phyloP scores from a whole-genome alignment of 805 yeast species.

The Osmozyma mogii region DNA sequence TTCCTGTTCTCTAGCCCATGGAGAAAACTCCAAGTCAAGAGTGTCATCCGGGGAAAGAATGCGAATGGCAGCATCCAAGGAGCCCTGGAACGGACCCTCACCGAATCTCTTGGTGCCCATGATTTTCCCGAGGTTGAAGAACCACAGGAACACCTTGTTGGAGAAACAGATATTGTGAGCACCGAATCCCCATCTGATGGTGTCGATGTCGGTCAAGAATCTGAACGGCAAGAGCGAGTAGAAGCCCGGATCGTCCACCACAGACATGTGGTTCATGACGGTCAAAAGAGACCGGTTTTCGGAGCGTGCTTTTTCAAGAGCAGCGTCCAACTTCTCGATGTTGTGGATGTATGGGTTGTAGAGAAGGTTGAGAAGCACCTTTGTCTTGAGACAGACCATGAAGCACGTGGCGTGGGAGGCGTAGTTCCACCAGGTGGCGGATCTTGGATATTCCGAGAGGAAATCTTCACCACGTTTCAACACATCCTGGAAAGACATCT shows the following conservation, averaged over 20 bases:
- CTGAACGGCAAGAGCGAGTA: conserved; percentile 83
- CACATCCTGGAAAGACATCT: conserved; percentile 71
- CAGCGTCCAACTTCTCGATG: conserved; percentile 55
- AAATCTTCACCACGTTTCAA: conserved; percentile 67
- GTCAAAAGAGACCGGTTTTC: conserved; percentile 77
- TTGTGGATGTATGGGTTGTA: conserved; percentile 61
- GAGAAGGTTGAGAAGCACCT: conserved; percentile 48
- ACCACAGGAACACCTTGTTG: conserved; percentile 39
- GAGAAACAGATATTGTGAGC: conserved; percentile 88
- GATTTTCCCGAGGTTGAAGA: conserved; percentile 86
- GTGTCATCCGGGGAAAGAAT: conserved; percentile 74
- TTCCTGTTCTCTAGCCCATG: conserved; percentile 19
- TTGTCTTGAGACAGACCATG: conserved; percentile 57
- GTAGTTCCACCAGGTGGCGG: conserved; percentile 51
- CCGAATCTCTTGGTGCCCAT: conserved; percentile 84
- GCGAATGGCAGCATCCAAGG: conserved; percentile 79
- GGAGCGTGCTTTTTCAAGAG: conserved; percentile 49
- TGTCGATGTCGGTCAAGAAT: conserved; percentile 51
- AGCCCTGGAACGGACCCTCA: conserved; percentile 85
- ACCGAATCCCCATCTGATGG: conserved; percentile 89
- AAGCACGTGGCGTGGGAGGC: conserved; percentile 64
- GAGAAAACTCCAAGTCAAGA: conserved; percentile 35
- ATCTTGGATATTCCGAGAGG: conserved; percentile 55
- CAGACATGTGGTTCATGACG: conserved; percentile 88
- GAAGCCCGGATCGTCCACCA: conserved; percentile 83